phyloP scores from a whole-genome alignment of 2,329 filamentous ascomycete species.

The Cytospora paraplurivora region DNA sequence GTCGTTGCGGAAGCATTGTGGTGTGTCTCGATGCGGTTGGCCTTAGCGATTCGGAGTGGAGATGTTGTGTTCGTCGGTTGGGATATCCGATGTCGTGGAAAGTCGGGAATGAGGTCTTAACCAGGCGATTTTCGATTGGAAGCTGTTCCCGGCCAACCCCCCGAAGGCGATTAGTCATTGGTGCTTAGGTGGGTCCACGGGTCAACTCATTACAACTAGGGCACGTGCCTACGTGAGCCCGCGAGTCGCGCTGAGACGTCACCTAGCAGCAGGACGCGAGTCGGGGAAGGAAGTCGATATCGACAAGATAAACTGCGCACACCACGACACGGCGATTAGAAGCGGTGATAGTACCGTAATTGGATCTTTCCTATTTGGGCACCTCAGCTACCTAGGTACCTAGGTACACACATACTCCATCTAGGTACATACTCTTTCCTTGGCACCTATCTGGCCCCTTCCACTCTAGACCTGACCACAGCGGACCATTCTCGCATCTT shows the following conservation, averaged over 20 bases:
- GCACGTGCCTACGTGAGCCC: conserved; percentile 1
- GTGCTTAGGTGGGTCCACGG: background rate
- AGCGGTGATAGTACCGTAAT: no score
- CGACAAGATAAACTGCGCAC: no score
- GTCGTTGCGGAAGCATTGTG: conserved; percentile 66
- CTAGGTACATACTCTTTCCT: background rate
- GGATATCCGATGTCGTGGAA: background rate
- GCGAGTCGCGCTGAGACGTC: conserved; percentile 4
- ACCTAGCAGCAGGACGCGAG: background rate
- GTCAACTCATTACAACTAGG: background rate
- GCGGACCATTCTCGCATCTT: background rate
- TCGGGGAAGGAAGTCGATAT: background rate
- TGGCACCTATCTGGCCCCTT: background rate
- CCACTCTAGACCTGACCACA: background rate
- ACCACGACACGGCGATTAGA: no score
- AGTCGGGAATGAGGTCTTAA: conserved; percentile 18
- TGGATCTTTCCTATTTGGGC: no score
- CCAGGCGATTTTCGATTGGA: conserved; percentile 21
- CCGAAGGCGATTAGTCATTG: background rate
- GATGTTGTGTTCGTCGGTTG: conserved; percentile 16
- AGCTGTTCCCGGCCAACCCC: background rate
- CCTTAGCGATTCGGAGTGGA: conserved; percentile 1
- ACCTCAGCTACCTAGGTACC: no score
- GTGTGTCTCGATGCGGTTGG: conserved; percentile 2
- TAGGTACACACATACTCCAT: background rate